Percentiles rank a stretch among this genome's conserved stretches.
phyloP scores from a whole-genome alignment of 805 yeast species.

The Limtongia smithiae region DNA sequence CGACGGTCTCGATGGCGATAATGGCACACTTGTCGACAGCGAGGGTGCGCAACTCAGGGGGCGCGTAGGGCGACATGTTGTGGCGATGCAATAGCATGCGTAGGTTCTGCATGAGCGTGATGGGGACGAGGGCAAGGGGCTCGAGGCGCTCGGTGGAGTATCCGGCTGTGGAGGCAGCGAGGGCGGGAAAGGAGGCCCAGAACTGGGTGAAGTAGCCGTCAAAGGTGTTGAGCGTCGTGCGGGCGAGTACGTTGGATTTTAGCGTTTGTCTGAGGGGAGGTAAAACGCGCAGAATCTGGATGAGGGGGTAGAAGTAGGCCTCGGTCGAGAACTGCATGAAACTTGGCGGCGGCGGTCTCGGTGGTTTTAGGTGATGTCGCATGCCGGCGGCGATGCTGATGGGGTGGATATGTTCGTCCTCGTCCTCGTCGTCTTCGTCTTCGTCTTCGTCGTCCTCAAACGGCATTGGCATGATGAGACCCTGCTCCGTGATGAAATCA shows the following conservation, averaged over 20 bases:
- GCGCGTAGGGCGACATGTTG: constrained; percentile 21
- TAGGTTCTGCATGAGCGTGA: constrained; percentile 22
- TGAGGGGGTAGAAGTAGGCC: constrained; percentile 17
- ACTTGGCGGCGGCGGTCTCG: constrained; percentile 2
- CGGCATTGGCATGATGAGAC: constrained; percentile 1
- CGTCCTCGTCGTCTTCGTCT: not conserved
- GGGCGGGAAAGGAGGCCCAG: constrained; percentile 23
- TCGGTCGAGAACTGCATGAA: constrained; percentile 12
- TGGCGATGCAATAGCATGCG: constrained; percentile 22
- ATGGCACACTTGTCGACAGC: constrained; percentile 23
- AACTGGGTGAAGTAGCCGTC: constrained; percentile 21
- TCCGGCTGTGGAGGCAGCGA: constrained; percentile 8
- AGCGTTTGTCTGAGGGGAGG: constrained; percentile 18
- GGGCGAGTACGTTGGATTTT: constrained; percentile 9
- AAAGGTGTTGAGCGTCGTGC: constrained; percentile 19
- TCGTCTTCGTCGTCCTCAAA: not conserved
- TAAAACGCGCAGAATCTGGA: constrained; percentile 19
- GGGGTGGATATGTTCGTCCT: not conserved
- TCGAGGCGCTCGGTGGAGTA: constrained; percentile 5
- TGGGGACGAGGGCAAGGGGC: constrained; percentile 19
- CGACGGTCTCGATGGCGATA: constrained; percentile 19
- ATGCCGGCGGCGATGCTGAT: not conserved
- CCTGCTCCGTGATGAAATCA: constrained; percentile 5
- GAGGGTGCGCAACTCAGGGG: constrained; percentile 15
- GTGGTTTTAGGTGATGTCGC: not conserved